phyloP scores from a whole-genome alignment of 2,329 filamentous ascomycete species.

The Beauveria scarabaeidicola region DNA sequence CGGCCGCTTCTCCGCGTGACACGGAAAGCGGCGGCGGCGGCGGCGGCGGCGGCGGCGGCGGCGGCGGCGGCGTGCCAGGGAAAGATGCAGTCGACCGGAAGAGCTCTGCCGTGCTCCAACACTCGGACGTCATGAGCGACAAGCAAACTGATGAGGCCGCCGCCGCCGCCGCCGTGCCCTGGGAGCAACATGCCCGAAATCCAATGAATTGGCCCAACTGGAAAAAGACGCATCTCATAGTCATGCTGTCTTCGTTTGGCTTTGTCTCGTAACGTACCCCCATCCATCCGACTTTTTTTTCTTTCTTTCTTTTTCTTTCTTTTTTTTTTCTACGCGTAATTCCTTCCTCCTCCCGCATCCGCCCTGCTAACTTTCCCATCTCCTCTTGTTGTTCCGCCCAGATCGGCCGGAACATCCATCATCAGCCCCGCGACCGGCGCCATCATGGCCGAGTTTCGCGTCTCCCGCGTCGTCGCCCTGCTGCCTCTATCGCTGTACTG shows the following conservation, averaged over 20 bases:
- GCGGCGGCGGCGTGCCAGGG: background rate
- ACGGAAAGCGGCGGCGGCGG: background rate
- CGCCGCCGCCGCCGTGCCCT: constrained; percentile 12
- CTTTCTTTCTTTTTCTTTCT: no score
- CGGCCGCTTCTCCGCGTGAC: no score
- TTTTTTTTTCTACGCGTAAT: background rate
- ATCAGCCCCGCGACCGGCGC: constrained; percentile 39
- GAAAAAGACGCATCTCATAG: constrained; percentile 32
- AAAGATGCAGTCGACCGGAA: background rate
- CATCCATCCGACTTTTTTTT: background rate
- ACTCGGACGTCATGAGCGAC: background rate
- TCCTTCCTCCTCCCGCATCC: no score
- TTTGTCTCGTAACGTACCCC: constrained; percentile 32
- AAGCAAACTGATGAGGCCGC: background rate
- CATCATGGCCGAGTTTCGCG: constrained; percentile 43
- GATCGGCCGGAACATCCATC: constrained; percentile 46
- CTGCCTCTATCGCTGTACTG: constrained; percentile 52
- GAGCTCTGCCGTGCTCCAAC: background rate
- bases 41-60: background rate
- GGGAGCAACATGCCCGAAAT: constrained; percentile 35
- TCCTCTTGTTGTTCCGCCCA: constrained; percentile 16
- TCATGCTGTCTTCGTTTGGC: constrained; percentile 29
- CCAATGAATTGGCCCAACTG: constrained; percentile 41
- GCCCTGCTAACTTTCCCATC: background rate
- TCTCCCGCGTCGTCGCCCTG: constrained; percentile 47